Percentiles rank a stretch among this genome's conserved stretches.
Conservation (phyloP, 805 yeast species). For the Metschnikowia kofuensis region DNA sequence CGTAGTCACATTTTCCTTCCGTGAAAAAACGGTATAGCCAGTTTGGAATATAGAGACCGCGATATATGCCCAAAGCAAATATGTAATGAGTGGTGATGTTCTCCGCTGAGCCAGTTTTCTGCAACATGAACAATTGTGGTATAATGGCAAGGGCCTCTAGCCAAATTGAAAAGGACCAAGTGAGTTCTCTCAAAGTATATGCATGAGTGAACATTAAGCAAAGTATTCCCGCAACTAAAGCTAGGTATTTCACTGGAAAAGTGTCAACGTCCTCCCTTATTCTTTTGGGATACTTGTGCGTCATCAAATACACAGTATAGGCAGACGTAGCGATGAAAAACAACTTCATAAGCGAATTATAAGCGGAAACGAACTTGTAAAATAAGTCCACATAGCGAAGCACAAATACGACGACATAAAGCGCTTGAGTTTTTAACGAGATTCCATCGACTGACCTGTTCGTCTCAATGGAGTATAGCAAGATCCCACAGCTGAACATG, state of each 20-base stretch:
- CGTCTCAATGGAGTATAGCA: conserved; percentile 64
- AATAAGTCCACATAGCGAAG: conserved; percentile 71
- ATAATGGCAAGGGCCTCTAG: conserved; percentile 87
- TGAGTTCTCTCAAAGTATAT: conserved; percentile 57
- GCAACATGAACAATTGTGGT: conserved; percentile 90
- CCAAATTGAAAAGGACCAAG: conserved; percentile 93
- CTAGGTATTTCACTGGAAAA: conserved; percentile 69
- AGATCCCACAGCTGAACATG: conserved; percentile 69
- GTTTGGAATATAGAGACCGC: conserved; percentile 88
- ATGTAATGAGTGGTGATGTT: conserved; percentile 88
- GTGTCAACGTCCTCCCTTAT: conserved; percentile 63
- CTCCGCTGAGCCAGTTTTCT: conserved; percentile 84
- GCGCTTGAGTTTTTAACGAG: conserved; percentile 81
- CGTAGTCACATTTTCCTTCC: conserved; percentile 63
- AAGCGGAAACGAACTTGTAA: conserved; percentile 57
- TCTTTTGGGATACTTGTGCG: conserved; percentile 54
- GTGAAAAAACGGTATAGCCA: conserved; percentile 85
- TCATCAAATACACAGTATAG: conserved; percentile 73
- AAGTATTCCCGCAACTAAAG: conserved; percentile 56
- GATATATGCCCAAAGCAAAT: conserved; percentile 86
- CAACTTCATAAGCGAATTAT: conserved; percentile 79
- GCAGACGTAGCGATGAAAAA: conserved; percentile 73
- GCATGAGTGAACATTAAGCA: conserved; percentile 63
- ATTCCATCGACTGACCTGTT: conserved; percentile 76
- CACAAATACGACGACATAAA: conserved; percentile 70